Conservation (phyloP, 345 rosid species). For the Hevea brasiliensis region DNA sequence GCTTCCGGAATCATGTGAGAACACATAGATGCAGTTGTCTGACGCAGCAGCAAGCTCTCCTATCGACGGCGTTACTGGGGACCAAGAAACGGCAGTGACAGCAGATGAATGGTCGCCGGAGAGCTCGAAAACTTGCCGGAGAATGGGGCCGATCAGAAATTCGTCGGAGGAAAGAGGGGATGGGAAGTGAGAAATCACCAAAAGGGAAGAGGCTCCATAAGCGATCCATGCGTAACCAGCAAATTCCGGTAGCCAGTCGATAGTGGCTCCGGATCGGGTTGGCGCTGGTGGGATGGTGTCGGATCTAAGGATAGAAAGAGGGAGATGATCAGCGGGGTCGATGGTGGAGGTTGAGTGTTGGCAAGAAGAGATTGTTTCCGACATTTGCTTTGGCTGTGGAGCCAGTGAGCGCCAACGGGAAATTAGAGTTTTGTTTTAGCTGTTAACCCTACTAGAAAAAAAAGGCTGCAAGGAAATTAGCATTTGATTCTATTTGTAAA, state of each 20-base stretch:
- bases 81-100: constrained; percentile 74
- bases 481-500: too few species aligned
- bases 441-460: too few species aligned
- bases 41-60: constrained; percentile 87
- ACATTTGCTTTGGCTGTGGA: constrained; percentile 30
- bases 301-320: constrained; percentile 57
- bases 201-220: constrained; percentile 85
- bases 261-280: constrained; percentile 52
- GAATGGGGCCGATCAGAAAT: constrained; percentile 54
- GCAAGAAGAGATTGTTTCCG: constrained; percentile 30
- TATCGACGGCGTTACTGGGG: constrained; percentile 60
- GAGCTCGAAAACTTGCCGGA: constrained; percentile 77
- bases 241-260: constrained; percentile 87
- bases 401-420: not conserved
- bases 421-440: not conserved
- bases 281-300: constrained; percentile 75
- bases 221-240: constrained; percentile 92
- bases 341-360: constrained; percentile 28
- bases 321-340: constrained; percentile 58
- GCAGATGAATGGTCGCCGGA: constrained; percentile 42
- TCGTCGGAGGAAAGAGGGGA: constrained; percentile 72
- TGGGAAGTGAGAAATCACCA: constrained; percentile 85
- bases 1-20: constrained; percentile 43
- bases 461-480: too few species aligned
- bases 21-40: constrained; percentile 49